Percentiles rank a stretch among this genome's conserved stretches.
Conservation (phyloP, 441 rosid genomes). For the Jatropha podagrica region DNA sequence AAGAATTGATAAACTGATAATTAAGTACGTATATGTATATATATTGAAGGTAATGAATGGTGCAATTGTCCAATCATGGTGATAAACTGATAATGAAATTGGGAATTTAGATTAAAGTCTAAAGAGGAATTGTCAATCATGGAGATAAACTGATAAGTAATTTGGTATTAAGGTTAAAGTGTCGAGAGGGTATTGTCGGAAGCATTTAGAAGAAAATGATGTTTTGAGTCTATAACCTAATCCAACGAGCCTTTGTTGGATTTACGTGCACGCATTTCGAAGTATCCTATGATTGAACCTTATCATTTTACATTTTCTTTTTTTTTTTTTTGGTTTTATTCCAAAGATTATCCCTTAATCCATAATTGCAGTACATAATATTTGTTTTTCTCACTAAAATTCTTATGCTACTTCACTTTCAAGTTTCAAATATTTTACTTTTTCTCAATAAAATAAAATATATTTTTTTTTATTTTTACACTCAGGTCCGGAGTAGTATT, state of each 20-base stretch:
- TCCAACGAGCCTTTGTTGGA: conserved; percentile 17
- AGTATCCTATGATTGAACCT: conserved; percentile 10
- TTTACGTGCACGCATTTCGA: conserved; percentile 33
- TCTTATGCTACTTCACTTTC: not conserved
- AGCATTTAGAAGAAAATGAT: conserved; percentile 23
- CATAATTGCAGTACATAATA: not conserved
- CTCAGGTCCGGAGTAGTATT: no score
- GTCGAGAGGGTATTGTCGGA: not conserved
- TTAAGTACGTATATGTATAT: no score
- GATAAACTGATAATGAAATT: not conserved
- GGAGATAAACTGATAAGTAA: not conserved
- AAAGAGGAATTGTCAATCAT: not conserved
- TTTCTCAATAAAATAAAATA: no score
- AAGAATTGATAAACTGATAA: no score
- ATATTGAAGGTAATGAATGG: not conserved
- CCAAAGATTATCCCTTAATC: not conserved
- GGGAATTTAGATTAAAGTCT: not conserved
- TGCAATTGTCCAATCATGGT: not conserved
- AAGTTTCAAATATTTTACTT: no score
- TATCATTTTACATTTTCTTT: not conserved
- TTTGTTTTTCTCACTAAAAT: no score
- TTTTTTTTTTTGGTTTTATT: not conserved
- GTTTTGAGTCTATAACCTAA: not conserved
- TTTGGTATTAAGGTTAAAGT: not conserved
- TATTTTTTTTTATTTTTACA: no score